phyloP scores from a whole-genome alignment of 1,284 basidiomycete species.

The Filobasidium uniguttulatum region DNA sequence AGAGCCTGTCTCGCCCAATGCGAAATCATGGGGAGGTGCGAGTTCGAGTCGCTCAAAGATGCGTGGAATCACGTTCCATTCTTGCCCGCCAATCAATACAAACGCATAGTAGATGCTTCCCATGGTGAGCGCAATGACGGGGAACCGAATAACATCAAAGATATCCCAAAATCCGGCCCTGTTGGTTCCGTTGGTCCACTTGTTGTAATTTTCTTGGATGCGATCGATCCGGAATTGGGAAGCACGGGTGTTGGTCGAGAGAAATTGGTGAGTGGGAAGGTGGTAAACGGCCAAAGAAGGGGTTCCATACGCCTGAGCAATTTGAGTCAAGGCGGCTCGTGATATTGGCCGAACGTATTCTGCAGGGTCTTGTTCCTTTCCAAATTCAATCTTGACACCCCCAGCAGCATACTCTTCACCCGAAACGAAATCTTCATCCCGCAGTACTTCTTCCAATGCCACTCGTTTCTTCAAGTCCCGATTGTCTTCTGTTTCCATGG shows the following conservation, averaged over 20 bases:
- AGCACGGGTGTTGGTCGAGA: slow-evolving; percentile 26
- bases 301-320: slow-evolving; percentile 30
- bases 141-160: slow-evolving; percentile 20
- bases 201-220: slow-evolving; percentile 23
- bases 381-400: slow-evolving; percentile 28
- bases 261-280: slow-evolving; percentile 27
- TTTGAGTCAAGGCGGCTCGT: slow-evolving; percentile 29
- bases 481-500: slow-evolving; percentile 17
- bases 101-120: slow-evolving; percentile 24
- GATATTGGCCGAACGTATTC: slow-evolving; percentile 36
- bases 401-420: slow-evolving; percentile 33
- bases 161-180: slow-evolving; percentile 16
- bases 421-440: slow-evolving; percentile 37
- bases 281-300: slow-evolving; percentile 36
- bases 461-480: background rate
- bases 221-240: slow-evolving; percentile 21
- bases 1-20: no score
- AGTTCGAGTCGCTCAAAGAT: slow-evolving; percentile 10
- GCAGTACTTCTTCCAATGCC: slow-evolving; percentile 29
- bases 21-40: background rate
- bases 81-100: slow-evolving; percentile 14
- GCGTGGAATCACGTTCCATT: slow-evolving; percentile 27
- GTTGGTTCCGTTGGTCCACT: slow-evolving; percentile 25
- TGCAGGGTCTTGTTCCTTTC: slow-evolving; percentile 28
- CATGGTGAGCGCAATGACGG: slow-evolving; percentile 23